Evolutionary conservation across 2,329 filamentous ascomycete genomes (phyloP), one percentile per base, ranked within the genome.

Genomic region (Daldinia eschscholtzii): DNA sequence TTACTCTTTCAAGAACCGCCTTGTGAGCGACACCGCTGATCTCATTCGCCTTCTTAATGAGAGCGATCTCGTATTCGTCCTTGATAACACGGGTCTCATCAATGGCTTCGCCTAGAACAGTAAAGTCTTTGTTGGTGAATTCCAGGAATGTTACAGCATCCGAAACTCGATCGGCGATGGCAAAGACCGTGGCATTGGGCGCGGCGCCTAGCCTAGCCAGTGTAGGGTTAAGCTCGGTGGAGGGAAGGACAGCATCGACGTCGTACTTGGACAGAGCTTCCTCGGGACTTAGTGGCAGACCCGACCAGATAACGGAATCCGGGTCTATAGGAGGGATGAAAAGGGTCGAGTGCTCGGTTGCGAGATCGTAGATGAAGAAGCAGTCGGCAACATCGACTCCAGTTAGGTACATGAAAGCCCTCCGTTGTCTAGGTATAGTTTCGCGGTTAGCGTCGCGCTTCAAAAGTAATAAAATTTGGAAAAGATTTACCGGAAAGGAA

Each of bases 401-500:
- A 26, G 93, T 95, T 50, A 98, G 85, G 81, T 99, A 99, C 87
- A 92, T 98, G 83, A 99, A 99, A 80, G 90, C 93, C 62, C 96
- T 91, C 70, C 94, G 92, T 82, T 98, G 94, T 72, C 93, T 94
- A 35, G 4, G 33, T 9, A 73, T 33, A 37, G 57, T 57, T 35
- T 46, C n/a, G n/a, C 33, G 35, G 50, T 68, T 48, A 70, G 58
- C 33, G 39, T 48, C 18, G 35, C 28, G 2, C 18, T 13, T 30
- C 10, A 52, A 44, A 28, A 23, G 10, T 9, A 44, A 9, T 37
- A 44, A 7, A 46, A 12, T 26, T 39, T 7, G 6, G 12, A 13
- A 35, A 37, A 61, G 62, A 44, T 73, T 60, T 85, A 94, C 89
- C 93, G 88, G 80, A 97, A 98, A 26, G 89, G 93, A 76, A 90